Evolutionary conservation across 305 asterid genomes (phyloP), one percentile per base, ranked within the genome.

Genomic region (Vinca major): DNA sequence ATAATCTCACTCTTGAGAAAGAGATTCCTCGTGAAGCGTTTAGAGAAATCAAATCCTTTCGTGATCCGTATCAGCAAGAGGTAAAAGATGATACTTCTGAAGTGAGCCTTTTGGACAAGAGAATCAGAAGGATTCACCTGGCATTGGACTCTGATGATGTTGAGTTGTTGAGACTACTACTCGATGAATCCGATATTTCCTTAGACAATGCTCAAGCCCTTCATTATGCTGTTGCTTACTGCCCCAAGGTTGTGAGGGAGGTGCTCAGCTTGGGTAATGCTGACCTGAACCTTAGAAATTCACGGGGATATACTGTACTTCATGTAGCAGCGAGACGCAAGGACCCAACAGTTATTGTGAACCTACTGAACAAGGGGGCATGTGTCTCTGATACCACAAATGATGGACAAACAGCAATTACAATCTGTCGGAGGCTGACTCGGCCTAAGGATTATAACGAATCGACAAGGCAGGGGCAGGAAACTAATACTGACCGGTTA

Each of bases 141-240:
- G 96, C 98, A 5, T 50, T 92, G 54, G 98, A 92, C 74, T 92
- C 91, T 2, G 83, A 85, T 20, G 98, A 92, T 61, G 75, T 89
- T 2, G 95, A 83, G 53, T 58, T 92, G 69, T 80, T 92, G 63
- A 76, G 73, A 48, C 63, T 88, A 58, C 96, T 92, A 62, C 82
- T 92, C 0, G 79, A 68, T 0, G 98, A 92, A 79, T 92, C 98
- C 16, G 73, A 71, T 3, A 78, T 87, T 83, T 82, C 95, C 20
- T 57, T 92, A 48, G 89, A 92, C 43, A 71, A 69, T 41, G 90
- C 92, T 6, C 79, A 66, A 52, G 96, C 91, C 7, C 96, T 92
- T 62, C 96, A 92, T 68, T 89, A 92, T 26, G 92, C 91, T 0
- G 90, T 90, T 26, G 89, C 96, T 16, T 92, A 92, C 65, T 92